Evolutionary conservation across 768 basidiomycete genomes (phyloP).

Genomic region (Pleurotus tuber-regium): DNA sequence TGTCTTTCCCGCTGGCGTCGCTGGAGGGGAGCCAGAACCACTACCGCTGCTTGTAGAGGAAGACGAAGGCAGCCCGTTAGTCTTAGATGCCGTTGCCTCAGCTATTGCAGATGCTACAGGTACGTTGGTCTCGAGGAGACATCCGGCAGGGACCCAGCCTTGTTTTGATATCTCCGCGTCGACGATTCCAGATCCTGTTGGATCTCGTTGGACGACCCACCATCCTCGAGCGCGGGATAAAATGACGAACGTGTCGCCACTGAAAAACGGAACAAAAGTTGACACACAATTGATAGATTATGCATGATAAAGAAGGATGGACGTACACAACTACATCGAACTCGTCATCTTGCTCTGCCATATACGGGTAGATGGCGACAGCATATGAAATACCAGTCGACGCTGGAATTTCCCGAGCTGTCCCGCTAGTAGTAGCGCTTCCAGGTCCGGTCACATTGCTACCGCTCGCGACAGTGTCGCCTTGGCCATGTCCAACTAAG

Average conservation of each 20-base stretch:
- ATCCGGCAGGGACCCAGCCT: constrained; percentile 98
- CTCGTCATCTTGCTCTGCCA: constrained; percentile 98
- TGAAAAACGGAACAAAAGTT: constrained; percentile 28
- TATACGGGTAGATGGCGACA: constrained; percentile 97
- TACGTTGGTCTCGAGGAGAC: constrained; percentile 88
- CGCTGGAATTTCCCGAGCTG: constrained; percentile 40
- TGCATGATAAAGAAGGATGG: constrained; percentile 6
- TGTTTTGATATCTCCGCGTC: constrained; percentile 78
- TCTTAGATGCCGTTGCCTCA: constrained; percentile 68
- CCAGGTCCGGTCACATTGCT: no score
- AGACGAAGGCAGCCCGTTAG: neutral
- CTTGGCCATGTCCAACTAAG: constrained; percentile 11
- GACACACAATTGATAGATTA: constrained; percentile 10
- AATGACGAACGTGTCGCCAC: constrained; percentile 93
- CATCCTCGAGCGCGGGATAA: constrained; percentile 93
- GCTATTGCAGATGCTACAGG: constrained; percentile 88
- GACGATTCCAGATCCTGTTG: constrained; percentile 75
- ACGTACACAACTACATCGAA: constrained; percentile 96
- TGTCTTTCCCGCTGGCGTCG: constrained; percentile 51
- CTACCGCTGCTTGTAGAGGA: constrained; percentile 29
- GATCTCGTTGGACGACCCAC: constrained; percentile 99
- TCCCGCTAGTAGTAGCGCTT: constrained; percentile 10
- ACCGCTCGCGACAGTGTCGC: neutral
- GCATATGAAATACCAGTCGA: constrained; percentile 81
- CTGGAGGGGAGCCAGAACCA: constrained; percentile 35